Percentiles rank a stretch among this genome's conserved stretches.
These are phyloP conservation scores for Syzygium jambos DNA, from an alignment of 345 rosid genomes.

Conservation along the genomic window DNA sequence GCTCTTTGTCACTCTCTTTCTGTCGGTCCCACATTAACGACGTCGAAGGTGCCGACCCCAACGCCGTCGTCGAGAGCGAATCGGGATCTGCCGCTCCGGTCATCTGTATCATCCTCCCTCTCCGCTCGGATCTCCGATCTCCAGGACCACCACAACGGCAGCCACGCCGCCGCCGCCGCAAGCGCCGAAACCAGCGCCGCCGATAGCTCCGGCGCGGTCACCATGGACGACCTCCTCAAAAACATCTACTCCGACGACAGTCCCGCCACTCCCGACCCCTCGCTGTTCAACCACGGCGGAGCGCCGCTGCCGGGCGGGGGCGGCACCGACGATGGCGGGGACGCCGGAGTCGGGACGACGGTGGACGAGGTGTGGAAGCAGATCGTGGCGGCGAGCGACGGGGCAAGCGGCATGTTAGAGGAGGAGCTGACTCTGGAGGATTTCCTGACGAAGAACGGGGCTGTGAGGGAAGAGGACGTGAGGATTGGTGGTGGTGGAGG, in stretches of 20 bases:
- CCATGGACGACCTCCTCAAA: constrained; percentile 46
- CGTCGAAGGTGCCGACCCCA: constrained; percentile 37
- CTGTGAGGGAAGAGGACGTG: constrained; percentile 31
- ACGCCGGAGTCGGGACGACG: constrained; percentile 1
- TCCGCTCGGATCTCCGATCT: constrained; percentile 40
- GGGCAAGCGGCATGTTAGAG: background rate
- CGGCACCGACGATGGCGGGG: background rate
- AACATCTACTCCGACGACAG: constrained; percentile 26
- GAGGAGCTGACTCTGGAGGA: constrained; percentile 48
- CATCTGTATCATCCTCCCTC: constrained; percentile 28
- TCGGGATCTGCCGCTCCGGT: constrained; percentile 41
- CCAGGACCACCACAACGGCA: constrained; percentile 8
- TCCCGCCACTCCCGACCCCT: constrained; percentile 5
- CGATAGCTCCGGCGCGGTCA: background rate
- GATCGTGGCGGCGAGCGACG: constrained; percentile 34
- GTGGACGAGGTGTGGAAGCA: constrained; percentile 57
- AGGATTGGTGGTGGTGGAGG: constrained; percentile 6
- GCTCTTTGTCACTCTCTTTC: too few species aligned
- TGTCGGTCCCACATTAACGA: background rate
- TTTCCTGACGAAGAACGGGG: constrained; percentile 40
- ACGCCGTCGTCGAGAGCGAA: constrained; percentile 35
- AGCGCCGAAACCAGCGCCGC: background rate
- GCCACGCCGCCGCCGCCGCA: background rate
- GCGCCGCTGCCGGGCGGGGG: background rate
- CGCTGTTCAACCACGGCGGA: background rate